Conservation (phyloP, 352 stramenopile genomes). For the Phytophthora ohioensis region DNA sequence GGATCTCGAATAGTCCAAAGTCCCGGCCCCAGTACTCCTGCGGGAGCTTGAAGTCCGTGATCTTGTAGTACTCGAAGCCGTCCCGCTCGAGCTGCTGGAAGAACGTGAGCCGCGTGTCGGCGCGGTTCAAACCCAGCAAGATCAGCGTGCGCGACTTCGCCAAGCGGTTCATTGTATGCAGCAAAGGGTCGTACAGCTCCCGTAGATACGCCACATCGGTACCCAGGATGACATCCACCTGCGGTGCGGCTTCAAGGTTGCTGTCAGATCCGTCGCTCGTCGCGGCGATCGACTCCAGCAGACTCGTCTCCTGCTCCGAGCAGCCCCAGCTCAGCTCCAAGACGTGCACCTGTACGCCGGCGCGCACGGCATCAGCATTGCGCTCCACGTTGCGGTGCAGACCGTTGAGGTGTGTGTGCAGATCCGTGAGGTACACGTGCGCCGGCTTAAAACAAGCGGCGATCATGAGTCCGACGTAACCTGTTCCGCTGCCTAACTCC, state of each 20-base stretch:
- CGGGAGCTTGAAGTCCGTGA: conserved; percentile 65
- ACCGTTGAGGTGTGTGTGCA: conserved; percentile 63
- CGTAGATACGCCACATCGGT: conserved; percentile 83
- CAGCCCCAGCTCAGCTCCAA: conserved; percentile 70
- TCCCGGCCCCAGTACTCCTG: conserved; percentile 73
- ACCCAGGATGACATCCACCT: conserved; percentile 80
- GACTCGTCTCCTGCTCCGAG: conserved; percentile 46
- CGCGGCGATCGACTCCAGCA: conserved; percentile 48
- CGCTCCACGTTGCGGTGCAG: conserved; percentile 69
- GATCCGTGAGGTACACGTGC: conserved; percentile 73
- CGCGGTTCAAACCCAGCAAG: conserved; percentile 78
- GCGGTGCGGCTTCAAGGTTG: conserved; percentile 18
- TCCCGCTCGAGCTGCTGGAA: conserved; percentile 74
- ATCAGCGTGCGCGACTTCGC: conserved; percentile 56
- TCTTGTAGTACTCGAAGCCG: conserved; percentile 88
- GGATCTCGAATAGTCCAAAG: conserved; percentile 85
- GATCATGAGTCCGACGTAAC: conserved; percentile 74
- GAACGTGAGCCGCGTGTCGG: conserved; percentile 70
- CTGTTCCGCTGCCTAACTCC: conserved; percentile 83
- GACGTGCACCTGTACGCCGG: conserved; percentile 58
- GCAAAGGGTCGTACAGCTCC: conserved; percentile 80
- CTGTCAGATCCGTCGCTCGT: conserved; percentile 5
- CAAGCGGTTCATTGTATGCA: conserved; percentile 66
- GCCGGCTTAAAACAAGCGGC: conserved; percentile 67
- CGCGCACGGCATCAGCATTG: conserved; percentile 43